A percentile compares a stretch with the other conserved stretches of the same genome.
Conservation (phyloP, 345 rosid species). For the Brassica nigra region DNA sequence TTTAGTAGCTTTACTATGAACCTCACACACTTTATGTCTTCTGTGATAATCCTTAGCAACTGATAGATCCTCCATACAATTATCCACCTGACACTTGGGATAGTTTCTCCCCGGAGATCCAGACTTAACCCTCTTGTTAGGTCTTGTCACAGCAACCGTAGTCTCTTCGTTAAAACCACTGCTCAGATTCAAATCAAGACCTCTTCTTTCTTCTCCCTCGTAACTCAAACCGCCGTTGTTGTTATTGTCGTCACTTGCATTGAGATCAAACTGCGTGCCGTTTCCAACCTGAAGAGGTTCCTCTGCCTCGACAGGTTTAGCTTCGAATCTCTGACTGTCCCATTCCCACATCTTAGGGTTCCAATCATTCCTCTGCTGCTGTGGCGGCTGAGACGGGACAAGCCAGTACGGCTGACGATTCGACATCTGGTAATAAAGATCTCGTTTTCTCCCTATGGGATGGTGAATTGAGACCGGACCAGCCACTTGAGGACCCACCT, state of each 20-base stretch:
- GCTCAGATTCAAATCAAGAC: conserved; percentile 69
- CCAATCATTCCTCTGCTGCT: conserved; percentile 53
- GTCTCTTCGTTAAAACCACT: conserved; percentile 58
- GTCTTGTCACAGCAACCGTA: conserved; percentile 43
- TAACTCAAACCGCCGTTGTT: conserved; percentile 26
- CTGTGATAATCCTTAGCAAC: conserved; percentile 86
- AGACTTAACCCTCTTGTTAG: conserved; percentile 67
- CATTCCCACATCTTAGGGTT: conserved; percentile 71
- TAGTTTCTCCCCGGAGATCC: conserved; percentile 72
- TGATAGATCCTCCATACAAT: conserved; percentile 75
- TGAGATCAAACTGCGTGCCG: conserved; percentile 13
- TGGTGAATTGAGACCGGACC: conserved; percentile 57
- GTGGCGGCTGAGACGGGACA: background rate
- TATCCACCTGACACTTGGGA: conserved; percentile 87
- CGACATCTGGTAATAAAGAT: conserved; percentile 48
- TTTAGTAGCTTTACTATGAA: conserved; percentile 77
- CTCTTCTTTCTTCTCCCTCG: conserved; percentile 48
- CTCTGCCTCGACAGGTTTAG: conserved; percentile 46
- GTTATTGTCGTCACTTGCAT: background rate
- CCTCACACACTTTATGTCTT: conserved; percentile 86
- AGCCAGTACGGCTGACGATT: conserved; percentile 35
- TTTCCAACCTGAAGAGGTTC: conserved; percentile 34
- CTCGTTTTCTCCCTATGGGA: conserved; percentile 59
- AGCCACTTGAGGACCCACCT: conserved; percentile 67
- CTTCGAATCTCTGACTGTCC: conserved; percentile 68